Evolutionary conservation across 2,329 filamentous ascomycete genomes (phyloP).

Genomic region (Drechslera avenae): DNA sequence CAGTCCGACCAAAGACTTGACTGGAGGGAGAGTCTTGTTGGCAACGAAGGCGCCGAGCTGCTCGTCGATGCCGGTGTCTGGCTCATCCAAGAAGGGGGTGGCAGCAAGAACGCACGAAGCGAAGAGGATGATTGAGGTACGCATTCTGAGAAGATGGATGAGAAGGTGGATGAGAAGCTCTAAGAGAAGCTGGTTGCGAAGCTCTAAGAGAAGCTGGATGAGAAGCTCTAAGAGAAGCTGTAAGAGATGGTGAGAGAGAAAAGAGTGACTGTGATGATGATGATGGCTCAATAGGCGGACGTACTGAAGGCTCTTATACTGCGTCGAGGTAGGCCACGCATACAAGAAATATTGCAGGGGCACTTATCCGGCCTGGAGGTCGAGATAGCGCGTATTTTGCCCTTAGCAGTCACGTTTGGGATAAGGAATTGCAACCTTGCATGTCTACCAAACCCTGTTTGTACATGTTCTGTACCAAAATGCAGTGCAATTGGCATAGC

Average conservation of each 20-base stretch:
- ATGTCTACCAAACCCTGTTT: too few species aligned
- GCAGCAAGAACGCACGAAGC: conserved; percentile 39
- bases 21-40: conserved; percentile 50
- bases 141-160: conserved; percentile 25
- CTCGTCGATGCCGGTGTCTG: conserved; percentile 45
- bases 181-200: too few species aligned
- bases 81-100: conserved; percentile 42
- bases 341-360: conserved; percentile 1
- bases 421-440: neutral
- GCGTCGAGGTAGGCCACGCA: neutral
- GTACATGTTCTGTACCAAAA: too few species aligned
- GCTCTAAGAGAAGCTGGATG: neutral
- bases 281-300: neutral
- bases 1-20: conserved; percentile 55
- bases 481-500: neutral
- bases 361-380: neutral
- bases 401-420: neutral
- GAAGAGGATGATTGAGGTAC: conserved; percentile 26
- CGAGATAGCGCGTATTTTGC: neutral
- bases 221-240: conserved; percentile 1
- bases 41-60: conserved; percentile 20
- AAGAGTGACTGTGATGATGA: conserved; percentile 3
- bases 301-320: conserved; percentile 14
- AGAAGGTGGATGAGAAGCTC: too few species aligned
- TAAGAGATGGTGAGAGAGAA: neutral